phyloP scores from a whole-genome alignment of 2,329 filamentous ascomycete species.

The Penicillium glabrum region DNA sequence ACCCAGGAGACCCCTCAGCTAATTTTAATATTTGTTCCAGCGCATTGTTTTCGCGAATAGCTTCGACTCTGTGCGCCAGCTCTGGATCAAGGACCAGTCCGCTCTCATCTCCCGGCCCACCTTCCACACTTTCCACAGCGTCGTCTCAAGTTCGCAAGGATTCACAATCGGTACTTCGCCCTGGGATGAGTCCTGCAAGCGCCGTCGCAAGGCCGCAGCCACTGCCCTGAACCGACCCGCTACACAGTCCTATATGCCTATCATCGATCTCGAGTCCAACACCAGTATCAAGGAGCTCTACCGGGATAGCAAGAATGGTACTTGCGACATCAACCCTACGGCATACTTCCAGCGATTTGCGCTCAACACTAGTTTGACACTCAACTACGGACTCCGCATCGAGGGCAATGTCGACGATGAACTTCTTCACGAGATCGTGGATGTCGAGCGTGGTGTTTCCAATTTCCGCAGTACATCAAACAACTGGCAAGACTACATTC shows the following conservation, averaged over 20 bases:
- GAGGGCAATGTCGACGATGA: conserved; percentile 67
- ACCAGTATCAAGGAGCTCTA: conserved; percentile 72
- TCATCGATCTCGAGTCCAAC: conserved; percentile 74
- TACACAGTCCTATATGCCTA: conserved; percentile 76
- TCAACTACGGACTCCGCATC: conserved; percentile 79
- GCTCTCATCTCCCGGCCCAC: conserved; percentile 74
- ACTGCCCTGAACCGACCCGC: conserved; percentile 76
- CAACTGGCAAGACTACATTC: conserved; percentile 85
- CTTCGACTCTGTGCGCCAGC: conserved; percentile 68
- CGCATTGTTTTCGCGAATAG: conserved; percentile 76
- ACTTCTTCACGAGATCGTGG: conserved; percentile 70
- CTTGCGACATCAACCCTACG: conserved; percentile 66
- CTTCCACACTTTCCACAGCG: conserved; percentile 78
- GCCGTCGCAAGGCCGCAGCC: conserved; percentile 72
- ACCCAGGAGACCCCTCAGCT: background rate
- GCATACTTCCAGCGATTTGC: conserved; percentile 74
- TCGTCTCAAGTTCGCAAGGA: conserved; percentile 73
- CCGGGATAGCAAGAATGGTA: conserved; percentile 62
- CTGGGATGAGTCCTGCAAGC: conserved; percentile 80
- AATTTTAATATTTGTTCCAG: conserved; percentile 30
- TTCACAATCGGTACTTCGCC: conserved; percentile 83
- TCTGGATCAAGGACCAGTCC: conserved; percentile 79
- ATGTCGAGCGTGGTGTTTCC: conserved; percentile 73
- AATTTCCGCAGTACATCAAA: conserved; percentile 77
- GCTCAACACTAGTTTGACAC: conserved; percentile 72